Conservation (phyloP, 768 basidiomycete genomes). For the Tylopilus plumbeoviolaceoides region DNA sequence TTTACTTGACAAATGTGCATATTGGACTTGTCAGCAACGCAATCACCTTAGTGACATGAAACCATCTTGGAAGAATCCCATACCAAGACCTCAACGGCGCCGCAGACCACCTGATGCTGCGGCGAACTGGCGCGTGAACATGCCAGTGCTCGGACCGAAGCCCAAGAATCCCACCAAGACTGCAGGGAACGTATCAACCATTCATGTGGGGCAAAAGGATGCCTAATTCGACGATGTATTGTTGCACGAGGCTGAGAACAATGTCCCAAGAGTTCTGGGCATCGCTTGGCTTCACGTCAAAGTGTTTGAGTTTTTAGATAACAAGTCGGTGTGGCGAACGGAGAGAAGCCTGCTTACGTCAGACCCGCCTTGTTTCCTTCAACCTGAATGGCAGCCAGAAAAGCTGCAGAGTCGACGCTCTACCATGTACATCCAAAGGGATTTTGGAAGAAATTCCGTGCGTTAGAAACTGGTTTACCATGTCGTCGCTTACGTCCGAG, state of each 20-base stretch:
- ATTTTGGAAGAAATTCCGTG: constrained; percentile 97
- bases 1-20: constrained; percentile 6
- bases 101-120: background rate
- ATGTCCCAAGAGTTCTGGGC: background rate
- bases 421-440: constrained; percentile 89
- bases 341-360: constrained; percentile 11
- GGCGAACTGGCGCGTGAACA: background rate
- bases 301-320: too few relatives aligned
- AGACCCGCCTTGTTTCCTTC: constrained; percentile 7
- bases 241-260: background rate
- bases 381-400: constrained; percentile 66
- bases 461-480: constrained; percentile 28
- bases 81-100: background rate
- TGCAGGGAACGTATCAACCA: constrained; percentile 4
- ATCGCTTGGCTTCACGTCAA: background rate
- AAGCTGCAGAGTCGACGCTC: constrained; percentile 80
- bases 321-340: too few relatives aligned
- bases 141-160: background rate
- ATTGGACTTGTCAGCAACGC: background rate
- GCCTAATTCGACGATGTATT: background rate
- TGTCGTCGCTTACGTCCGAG: constrained; percentile 3
- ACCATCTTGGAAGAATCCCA: background rate
- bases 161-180: background rate
- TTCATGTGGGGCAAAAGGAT: background rate
- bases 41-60: background rate